Evolutionary conservation across 1,284 basidiomycete species (phyloP).

Genomic region (Vanrija humicola): DNA sequence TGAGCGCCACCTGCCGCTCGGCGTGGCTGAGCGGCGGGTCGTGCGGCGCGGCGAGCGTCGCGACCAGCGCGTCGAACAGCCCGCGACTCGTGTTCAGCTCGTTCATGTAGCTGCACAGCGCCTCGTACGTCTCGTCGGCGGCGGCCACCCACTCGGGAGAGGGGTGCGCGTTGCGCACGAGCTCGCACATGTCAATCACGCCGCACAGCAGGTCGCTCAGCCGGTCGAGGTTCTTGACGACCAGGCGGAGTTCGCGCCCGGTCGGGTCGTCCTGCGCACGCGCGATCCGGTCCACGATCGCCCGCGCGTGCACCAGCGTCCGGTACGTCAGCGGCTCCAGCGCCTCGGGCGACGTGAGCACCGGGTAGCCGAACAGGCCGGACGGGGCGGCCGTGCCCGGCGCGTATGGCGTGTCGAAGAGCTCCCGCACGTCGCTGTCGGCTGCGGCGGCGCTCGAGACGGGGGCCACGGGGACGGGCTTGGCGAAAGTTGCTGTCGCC

Average conservation of each 20-base stretch:
- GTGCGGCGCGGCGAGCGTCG: constrained; percentile 44
- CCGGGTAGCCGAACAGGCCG: constrained; percentile 43
- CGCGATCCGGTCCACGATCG: constrained; percentile 51
- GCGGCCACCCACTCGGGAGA: constrained; percentile 75
- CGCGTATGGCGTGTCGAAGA: constrained; percentile 11
- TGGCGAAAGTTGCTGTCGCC: neutral
- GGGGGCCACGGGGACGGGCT: neutral
- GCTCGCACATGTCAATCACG: constrained; percentile 93
- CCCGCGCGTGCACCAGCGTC: constrained; percentile 37
- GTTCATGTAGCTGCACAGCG: constrained; percentile 95
- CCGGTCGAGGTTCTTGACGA: constrained; percentile 90
- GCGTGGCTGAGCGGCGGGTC: constrained; percentile 39
- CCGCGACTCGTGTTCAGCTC: constrained; percentile 92
- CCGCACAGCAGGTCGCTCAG: constrained; percentile 93
- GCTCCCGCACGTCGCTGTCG: constrained; percentile 11
- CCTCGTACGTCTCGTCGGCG: constrained; percentile 84
- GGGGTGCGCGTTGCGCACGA: constrained; percentile 89
- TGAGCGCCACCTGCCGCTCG: constrained; percentile 70
- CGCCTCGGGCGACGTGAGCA: constrained; percentile 30
- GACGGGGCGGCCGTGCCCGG: constrained; percentile 16
- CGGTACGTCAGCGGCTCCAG: constrained; percentile 42
- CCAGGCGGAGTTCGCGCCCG: constrained; percentile 64
- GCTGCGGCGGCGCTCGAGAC: too few relatives aligned
- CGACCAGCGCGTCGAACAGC: constrained; percentile 62
- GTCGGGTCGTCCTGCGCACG: constrained; percentile 36